Evolutionary conservation across 495 filamentous ascomycete genomes (phyloP), one percentile per base, ranked within the genome.

Genomic region (Friedmanniomyces endolithicus): DNA sequence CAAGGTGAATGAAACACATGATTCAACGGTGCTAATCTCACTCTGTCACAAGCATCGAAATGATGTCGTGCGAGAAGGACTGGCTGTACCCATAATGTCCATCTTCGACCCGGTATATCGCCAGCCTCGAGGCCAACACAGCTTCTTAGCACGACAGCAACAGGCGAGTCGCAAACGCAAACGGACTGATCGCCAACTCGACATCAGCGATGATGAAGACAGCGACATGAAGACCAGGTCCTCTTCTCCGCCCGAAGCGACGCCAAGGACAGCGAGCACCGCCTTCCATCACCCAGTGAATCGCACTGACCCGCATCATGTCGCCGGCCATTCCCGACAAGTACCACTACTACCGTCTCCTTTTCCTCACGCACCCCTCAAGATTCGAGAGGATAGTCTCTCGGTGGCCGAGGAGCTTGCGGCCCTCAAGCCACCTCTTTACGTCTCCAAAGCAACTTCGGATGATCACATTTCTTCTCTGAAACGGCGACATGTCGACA

Each of bases 401-500:
- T 8, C 45, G 2, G 35, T 63, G 7, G 50, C 52, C 3, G 48
- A 56, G 27, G 56, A 56, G 11, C 52, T 62, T 27, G 41, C 52
- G 17, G 20, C 52, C n/a, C 37, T 56, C 45, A 54, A 65, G 8
- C 67, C 67, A 31, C 64, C 65, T 2, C 33, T 68, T 1, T 54
- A 53, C 22, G 17, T 52, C 8, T 14, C 44, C 37, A 24, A 24
- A 1, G 22, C n/a, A 16, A 24, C 17, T 35, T 24, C 50, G 11
- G 16, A 41, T 14, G 52, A 56, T 22, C 37, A 35, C 29, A 43
- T 44, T 1, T 47, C 20, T 1, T 59, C 59, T 1, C 50, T 74
- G 25, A 73, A 77, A 40, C 62, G 77, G 22, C 80, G 74, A n/a
- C 84, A 87, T 65, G 61, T 85, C 1, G 66, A 66, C 12, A 75